Base-by-base conservation (phyloP, 805 yeast species). In the Saturnispora diversa region DNA sequence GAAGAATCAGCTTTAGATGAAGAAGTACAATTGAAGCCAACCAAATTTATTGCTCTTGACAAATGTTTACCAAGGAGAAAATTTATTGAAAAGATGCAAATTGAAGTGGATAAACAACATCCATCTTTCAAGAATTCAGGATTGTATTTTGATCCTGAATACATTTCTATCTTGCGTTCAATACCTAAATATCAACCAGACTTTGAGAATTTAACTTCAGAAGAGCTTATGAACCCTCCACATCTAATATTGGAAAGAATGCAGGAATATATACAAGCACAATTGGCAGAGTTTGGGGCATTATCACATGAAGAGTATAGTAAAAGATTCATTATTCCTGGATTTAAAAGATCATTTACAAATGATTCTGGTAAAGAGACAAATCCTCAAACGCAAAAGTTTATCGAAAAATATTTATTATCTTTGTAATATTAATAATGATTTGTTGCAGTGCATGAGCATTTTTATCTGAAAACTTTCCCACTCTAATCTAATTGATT, bases 11-110 rank as follows among this genome's bases (percentile, higher is more conserved):
- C 5, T 11, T 7, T 9, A 7, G 11, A 31, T 8, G 13, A 22
- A 9, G 17, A 16, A 16, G 5, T 5, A 22, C 17, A 3, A n/a
- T 2, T 11, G 13, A 20, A 27, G 12, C 32, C 25, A 12, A 16
- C 62, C 2, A 52, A 59, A 11, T 90, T 87, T 51, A 58, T 84
- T 23, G 92, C 97, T 0, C 65, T 90, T 21, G 97, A 88, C 55
- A 90, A 90, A 58, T 85, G 94, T 50, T 63, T 83, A 1, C 85
- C 86, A 2, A 61, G 68, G 13, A 64, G 94, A 17, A 52, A 63
- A 19, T 84, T 70, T 53, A 47, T 86, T 8, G 80, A 80, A 43
- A 50, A 72, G 4, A 19, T 77, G 12, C 65, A 69, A 1, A 59
- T 82, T 3, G 31, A 37, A 19, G 32, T 32, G 13, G 27, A 39